phyloP scores from a whole-genome alignment of 2,329 filamentous ascomycete genomes.

The Xylariomycetidae sp. region DNA sequence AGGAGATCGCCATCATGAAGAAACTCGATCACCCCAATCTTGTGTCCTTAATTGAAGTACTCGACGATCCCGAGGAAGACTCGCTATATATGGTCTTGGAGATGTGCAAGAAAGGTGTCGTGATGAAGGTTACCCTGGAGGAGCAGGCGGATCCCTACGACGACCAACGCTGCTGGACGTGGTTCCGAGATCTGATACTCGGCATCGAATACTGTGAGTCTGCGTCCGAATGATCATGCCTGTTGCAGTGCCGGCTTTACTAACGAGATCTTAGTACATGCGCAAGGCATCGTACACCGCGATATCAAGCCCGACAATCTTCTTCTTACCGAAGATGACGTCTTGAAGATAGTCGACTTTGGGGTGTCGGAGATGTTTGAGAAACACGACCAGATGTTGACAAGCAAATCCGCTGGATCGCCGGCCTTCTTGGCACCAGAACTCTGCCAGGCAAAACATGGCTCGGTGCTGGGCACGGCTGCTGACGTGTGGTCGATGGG shows the following conservation, averaged over 20 bases:
- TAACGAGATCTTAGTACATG: conserved; percentile 58
- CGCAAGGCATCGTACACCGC: conserved; percentile 88
- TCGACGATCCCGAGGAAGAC: conserved; percentile 93
- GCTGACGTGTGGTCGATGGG: conserved; percentile 99
- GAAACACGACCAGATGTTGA: conserved; percentile 78
- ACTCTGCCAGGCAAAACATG: conserved; percentile 79
- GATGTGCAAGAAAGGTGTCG: conserved; percentile 96
- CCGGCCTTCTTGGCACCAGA: conserved; percentile 94
- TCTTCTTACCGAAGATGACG: conserved; percentile 79
- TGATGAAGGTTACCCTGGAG: conserved; percentile 92
- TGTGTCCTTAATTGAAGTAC: conserved; percentile 87
- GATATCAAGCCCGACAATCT: conserved; percentile 99
- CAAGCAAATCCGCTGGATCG: conserved; percentile 86
- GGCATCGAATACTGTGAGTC: conserved; percentile 84
- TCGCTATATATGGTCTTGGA: conserved; percentile 98
- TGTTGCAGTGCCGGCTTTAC: not conserved
- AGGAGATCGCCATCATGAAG: conserved; percentile 99
- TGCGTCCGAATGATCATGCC: not conserved
- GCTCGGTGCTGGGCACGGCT: conserved; percentile 79
- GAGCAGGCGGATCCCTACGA: conserved; percentile 76
- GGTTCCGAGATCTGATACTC: conserved; percentile 91
- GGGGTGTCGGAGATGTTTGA: conserved; percentile 99
- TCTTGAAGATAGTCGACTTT: conserved; percentile 97
- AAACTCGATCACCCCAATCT: conserved; percentile 92
- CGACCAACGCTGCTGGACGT: conserved; percentile 75